Evolutionary conservation across 108 stramenopile species (phyloP).

Genomic region (Discostella stelligeroides): DNA sequence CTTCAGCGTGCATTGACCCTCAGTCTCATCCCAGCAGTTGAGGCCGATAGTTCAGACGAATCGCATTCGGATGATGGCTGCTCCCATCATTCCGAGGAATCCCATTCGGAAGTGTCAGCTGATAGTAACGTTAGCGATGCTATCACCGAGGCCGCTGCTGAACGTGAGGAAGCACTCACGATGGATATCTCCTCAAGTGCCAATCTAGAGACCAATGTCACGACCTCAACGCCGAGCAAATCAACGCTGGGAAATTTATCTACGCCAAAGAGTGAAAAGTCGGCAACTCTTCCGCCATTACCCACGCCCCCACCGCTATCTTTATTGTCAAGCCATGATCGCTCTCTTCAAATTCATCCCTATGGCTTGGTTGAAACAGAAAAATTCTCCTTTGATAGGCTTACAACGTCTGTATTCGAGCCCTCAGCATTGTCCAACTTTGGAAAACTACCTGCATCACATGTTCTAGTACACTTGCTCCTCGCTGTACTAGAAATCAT

Average conservation of each 20-base stretch:
- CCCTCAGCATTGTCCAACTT: conserved; percentile 62
- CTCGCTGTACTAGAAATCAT: conserved; percentile 43
- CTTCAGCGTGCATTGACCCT: conserved; percentile 44
- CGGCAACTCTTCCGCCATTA: conserved; percentile 30
- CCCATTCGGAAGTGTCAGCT: conserved; percentile 19
- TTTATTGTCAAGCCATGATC: conserved; percentile 22
- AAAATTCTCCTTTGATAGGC: conserved; percentile 22
- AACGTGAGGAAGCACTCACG: not conserved
- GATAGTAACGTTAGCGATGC: conserved; percentile 17
- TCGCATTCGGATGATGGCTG: conserved; percentile 24
- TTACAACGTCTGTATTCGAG: conserved; percentile 61
- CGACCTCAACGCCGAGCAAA: conserved; percentile 12
- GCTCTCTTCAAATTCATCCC: not conserved
- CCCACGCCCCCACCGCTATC: conserved; percentile 33
- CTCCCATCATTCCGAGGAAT: conserved; percentile 20
- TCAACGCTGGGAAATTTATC: not conserved
- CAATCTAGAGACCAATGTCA: not conserved
- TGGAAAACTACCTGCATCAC: conserved; percentile 68
- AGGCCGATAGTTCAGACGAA: conserved; percentile 29
- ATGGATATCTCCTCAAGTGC: not conserved
- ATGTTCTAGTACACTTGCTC: conserved; percentile 67
- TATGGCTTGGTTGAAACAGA: conserved; percentile 4
- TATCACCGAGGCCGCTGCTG: conserved; percentile 5
- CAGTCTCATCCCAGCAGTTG: conserved; percentile 32
- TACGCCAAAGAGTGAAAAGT: not conserved